Base-by-base conservation (phyloP, 352 stramenopile genomes). In the Phytophthora pinifolia region DNA sequence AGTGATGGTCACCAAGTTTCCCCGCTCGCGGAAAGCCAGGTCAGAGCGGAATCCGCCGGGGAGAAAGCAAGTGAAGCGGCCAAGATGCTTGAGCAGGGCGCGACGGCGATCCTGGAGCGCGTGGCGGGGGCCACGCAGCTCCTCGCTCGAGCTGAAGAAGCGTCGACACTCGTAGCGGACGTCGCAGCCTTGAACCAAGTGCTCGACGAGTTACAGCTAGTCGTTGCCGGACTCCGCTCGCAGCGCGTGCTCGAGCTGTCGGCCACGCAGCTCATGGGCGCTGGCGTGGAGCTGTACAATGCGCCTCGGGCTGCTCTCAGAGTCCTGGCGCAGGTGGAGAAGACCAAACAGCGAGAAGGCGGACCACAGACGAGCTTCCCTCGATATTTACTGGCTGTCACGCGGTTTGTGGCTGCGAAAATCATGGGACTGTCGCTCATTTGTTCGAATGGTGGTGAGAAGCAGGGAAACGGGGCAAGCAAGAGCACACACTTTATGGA, bases 231-330 rank as follows among this genome's bases (percentile, higher is more conserved):
- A 9, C 53, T 75, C 9, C 22, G 37, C 4, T 46, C 45, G 1
- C 70, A 74, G 6, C 55, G 68, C 6, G 53, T 79, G 2, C 34
- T 82, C 9, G 44, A 70, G 27, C 25, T 82, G 1, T 58, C 65
- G 1, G 59, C 53, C 1, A 34, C 52, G 5, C 37, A 71, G 14
- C 30, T 92, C 12, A 88, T 89, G 74, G 73, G 86, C 29, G 57
- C 55, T 18, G 83, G 83, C 4, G 68, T 89, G 34, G 54, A 74
- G n/a, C 49, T 92, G 3, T 92, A 92, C 42, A 92, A 92, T 27
- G 70, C 65, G 8, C 77, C 83, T 9, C 54, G 83, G 29, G 56
- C 44, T 46, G 57, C 71, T 33, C 58, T 83, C 12, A 82, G 67
- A 50, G 53, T 46, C 32, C 64, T 79, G 12, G 5, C 22, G 9